Evolutionary conservation across 257 asterid genomes (phyloP).

Genomic region (Primulina tabacum): DNA sequence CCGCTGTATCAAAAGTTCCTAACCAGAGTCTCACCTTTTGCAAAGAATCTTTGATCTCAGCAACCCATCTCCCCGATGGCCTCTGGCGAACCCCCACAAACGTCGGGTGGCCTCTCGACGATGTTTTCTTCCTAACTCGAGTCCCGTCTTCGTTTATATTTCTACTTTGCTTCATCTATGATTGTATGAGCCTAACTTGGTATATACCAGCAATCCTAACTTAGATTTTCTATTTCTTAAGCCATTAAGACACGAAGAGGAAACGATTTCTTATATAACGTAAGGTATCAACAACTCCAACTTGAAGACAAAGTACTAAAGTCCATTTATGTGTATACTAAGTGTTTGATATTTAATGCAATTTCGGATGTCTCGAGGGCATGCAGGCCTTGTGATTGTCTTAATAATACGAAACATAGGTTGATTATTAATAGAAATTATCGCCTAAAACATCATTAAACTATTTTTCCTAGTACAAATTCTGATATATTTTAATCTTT

Average conservation of each 20-base stretch:
- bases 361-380: constrained; percentile 21
- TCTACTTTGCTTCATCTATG: constrained; percentile 37
- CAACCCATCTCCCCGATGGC: constrained; percentile 91
- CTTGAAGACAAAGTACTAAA: constrained; percentile 27
- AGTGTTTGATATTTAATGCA: background rate
- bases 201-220: background rate
- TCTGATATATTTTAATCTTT: constrained; percentile 1
- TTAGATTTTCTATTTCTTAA: constrained; percentile 8
- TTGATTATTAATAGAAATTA: constrained; percentile 29
- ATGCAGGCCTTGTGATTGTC: constrained; percentile 65
- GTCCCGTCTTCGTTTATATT: constrained; percentile 26
- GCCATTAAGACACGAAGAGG: background rate
- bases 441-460: background rate
- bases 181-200: constrained; percentile 3
- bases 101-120: constrained; percentile 72
- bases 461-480: background rate
- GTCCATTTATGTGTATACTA: constrained; percentile 25
- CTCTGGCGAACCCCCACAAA: constrained; percentile 77
- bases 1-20: constrained; percentile 80
- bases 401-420: constrained; percentile 28
- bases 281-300: constrained; percentile 24
- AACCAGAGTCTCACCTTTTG: constrained; percentile 80
- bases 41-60: constrained; percentile 78
- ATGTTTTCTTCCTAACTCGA: constrained; percentile 41
- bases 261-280: constrained; percentile 29